A percentile compares a stretch with the other conserved stretches of the same genome.
Evolutionary conservation across 129 eudicot species (phyloP).

Genomic region (Flaveria trinervia): DNA sequence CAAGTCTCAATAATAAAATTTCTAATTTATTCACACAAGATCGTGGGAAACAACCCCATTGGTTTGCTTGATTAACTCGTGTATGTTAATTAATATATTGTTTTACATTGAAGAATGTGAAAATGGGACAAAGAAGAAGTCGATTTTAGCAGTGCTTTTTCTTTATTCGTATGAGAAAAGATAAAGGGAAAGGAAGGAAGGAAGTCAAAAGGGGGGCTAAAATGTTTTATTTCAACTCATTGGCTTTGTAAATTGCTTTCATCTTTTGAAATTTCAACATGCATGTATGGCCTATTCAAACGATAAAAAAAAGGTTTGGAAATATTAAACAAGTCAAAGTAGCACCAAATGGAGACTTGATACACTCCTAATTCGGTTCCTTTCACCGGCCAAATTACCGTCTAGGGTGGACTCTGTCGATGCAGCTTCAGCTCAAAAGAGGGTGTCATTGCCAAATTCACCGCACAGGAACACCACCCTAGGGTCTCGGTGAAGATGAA

Average conservation of each 20-base stretch:
- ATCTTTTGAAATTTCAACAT: slow-evolving; percentile 9
- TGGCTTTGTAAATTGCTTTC: slow-evolving; percentile 17
- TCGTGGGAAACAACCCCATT: too few species aligned
- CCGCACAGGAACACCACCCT: too few species aligned
- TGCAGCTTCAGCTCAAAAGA: too few species aligned
- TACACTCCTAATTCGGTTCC: neutral
- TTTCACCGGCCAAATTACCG: neutral
- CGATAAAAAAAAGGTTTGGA: neutral
- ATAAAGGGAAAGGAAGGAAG: slow-evolving; percentile 31
- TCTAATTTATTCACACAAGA: neutral
- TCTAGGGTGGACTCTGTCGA: too few species aligned
- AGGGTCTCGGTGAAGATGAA: too few species aligned
- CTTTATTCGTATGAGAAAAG: slow-evolving; percentile 47
- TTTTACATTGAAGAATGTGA: slow-evolving; percentile 20
- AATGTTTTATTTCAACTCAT: slow-evolving; percentile 16
- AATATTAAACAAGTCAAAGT: slow-evolving; percentile 17
- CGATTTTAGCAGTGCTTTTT: slow-evolving; percentile 22
- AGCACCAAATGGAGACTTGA: neutral
- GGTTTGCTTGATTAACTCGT: neutral
- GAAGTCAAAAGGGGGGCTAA: slow-evolving; percentile 31
- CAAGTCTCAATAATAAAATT: too few species aligned
- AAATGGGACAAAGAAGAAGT: slow-evolving; percentile 28
- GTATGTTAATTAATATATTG: neutral
- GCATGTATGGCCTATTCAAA: neutral
- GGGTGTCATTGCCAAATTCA: too few species aligned